phyloP scores from a whole-genome alignment of 805 yeast genomes.

The Pichia nanzhaoensis region DNA sequence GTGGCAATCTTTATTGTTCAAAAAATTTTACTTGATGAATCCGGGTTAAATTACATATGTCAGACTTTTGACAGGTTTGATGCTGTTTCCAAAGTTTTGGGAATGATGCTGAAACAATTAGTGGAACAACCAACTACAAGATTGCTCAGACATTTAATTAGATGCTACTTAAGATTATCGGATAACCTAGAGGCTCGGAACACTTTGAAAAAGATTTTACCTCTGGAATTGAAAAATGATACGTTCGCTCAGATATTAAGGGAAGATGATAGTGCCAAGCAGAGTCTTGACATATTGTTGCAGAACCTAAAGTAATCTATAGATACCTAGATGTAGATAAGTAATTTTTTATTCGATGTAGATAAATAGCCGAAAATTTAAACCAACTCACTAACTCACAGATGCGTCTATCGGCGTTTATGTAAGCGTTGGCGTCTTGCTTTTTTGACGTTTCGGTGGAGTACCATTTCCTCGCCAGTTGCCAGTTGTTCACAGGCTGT shows the following conservation, averaged over 20 bases:
- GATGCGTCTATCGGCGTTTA: too few relatives aligned
- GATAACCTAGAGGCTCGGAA: slow-evolving; percentile 89
- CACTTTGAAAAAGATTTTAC: slow-evolving; percentile 74
- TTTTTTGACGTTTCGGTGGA: too few relatives aligned
- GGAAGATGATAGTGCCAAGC: slow-evolving; percentile 84
- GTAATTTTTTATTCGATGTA: too few relatives aligned
- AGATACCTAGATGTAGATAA: too few relatives aligned
- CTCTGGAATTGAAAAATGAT: slow-evolving; percentile 81
- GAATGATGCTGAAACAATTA: slow-evolving; percentile 80
- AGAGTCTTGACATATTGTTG: slow-evolving; percentile 78
- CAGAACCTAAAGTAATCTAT: slow-evolving; percentile 36
- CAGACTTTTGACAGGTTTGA: slow-evolving; percentile 92
- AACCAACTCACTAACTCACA: too few relatives aligned
- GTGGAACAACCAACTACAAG: slow-evolving; percentile 73
- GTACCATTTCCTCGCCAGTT: too few relatives aligned
- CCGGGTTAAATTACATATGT: slow-evolving; percentile 86
- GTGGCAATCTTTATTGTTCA: slow-evolving; percentile 96
- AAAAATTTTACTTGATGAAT: slow-evolving; percentile 85
- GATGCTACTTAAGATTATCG: slow-evolving; percentile 85
- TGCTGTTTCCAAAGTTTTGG: slow-evolving; percentile 85
- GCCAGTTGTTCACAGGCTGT: too few relatives aligned
- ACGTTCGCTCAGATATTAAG: slow-evolving; percentile 72
- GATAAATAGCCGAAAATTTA: too few relatives aligned
- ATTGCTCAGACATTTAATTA: slow-evolving; percentile 82
- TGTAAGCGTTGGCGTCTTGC: too few relatives aligned